phyloP scores from a whole-genome alignment of 306 rosid genomes.

The Ziziphus jujuba region DNA sequence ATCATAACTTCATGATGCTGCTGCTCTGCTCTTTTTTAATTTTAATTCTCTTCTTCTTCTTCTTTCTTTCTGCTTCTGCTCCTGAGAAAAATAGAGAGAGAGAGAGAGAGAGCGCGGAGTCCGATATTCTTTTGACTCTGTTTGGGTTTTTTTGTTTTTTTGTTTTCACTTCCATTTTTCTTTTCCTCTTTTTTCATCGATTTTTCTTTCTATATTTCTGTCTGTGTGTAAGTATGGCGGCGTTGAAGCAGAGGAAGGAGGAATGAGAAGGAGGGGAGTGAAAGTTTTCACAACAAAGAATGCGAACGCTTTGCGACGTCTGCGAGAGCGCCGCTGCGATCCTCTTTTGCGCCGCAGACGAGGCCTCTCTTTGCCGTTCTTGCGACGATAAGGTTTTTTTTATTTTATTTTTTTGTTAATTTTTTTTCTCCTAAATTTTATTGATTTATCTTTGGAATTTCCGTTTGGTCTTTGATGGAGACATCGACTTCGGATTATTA shows the following conservation, averaged over 20 bases:
- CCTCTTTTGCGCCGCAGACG: constrained; percentile 51
- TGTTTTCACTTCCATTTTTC: neutral
- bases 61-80: neutral
- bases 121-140: neutral
- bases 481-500: neutral
- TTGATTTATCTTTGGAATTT: neutral
- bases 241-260: constrained; percentile 16
- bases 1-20: too few species aligned
- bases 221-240: constrained; percentile 4
- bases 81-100: neutral
- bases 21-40: too few species aligned
- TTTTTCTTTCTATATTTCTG: neutral
- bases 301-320: constrained; percentile 52
- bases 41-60: too few species aligned
- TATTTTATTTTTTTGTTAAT: neutral
- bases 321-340: constrained; percentile 52
- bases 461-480: neutral
- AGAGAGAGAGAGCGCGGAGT: neutral
- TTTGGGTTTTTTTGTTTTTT: too few species aligned
- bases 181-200: neutral
- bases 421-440: neutral
- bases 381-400: constrained; percentile 46
- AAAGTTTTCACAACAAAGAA: constrained; percentile 1
- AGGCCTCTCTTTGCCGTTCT: constrained; percentile 50
- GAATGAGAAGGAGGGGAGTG: constrained; percentile 16